A percentile compares a stretch with the other conserved stretches of the same genome.
Conservation (phyloP, 2,329 filamentous ascomycete genomes). For the Bipolaris oryzae region DNA sequence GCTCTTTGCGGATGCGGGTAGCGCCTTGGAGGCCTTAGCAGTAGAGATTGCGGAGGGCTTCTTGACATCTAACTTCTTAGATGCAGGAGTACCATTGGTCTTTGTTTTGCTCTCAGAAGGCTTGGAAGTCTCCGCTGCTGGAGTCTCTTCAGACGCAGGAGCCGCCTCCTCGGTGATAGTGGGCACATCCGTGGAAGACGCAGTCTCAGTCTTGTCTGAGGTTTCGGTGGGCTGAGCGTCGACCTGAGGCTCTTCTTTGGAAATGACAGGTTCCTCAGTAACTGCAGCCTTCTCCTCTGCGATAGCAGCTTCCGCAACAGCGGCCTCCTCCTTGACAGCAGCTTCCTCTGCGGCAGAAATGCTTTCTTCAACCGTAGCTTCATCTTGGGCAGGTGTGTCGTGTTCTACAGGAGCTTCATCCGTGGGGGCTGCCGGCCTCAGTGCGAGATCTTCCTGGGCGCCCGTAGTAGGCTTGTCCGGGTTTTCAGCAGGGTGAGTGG, state of each 20-base stretch:
- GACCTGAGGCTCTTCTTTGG: neutral
- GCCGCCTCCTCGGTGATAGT: slow-evolving; percentile 49
- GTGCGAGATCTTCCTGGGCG: slow-evolving; percentile 49
- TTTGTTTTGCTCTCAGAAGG: slow-evolving; percentile 18
- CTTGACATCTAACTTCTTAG: slow-evolving; percentile 30
- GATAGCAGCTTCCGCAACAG: slow-evolving; percentile 24
- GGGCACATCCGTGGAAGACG: slow-evolving; percentile 41
- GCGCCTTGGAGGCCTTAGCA: slow-evolving; percentile 33
- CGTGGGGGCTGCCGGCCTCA: slow-evolving; percentile 51
- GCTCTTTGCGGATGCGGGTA: slow-evolving; percentile 35
- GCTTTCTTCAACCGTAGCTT: slow-evolving; percentile 33
- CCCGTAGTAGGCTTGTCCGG: slow-evolving; percentile 53
- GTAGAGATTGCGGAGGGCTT: slow-evolving; percentile 45
- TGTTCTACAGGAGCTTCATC: slow-evolving; percentile 45
- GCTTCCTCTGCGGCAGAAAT: neutral
- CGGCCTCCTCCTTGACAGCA: neutral
- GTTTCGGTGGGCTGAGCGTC: slow-evolving; percentile 29
- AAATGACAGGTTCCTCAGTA: slow-evolving; percentile 4
- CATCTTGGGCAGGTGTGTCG: slow-evolving; percentile 23
- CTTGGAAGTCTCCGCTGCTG: slow-evolving; percentile 3
- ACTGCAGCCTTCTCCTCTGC: slow-evolving; percentile 1
- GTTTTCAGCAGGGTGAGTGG: slow-evolving; percentile 35
- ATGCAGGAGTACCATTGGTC: slow-evolving; percentile 19
- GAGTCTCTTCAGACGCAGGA: slow-evolving; percentile 31
- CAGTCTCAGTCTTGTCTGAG: slow-evolving; percentile 53